Evolutionary conservation across 257 asterid genomes (phyloP).

Genomic region (Salvia rosmarinus): DNA sequence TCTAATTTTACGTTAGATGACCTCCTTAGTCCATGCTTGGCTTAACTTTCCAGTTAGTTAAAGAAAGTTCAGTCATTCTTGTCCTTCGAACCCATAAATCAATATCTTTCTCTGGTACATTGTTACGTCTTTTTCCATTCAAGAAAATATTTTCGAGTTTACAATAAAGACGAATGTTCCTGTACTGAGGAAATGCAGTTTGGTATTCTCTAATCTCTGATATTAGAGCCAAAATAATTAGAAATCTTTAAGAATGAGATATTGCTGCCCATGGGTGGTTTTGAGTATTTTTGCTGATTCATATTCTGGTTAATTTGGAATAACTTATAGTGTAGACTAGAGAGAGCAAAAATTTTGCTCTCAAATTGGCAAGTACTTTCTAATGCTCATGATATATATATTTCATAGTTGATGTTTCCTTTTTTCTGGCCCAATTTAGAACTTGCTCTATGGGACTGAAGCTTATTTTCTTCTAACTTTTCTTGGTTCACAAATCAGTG

Average conservation of each 20-base stretch:
- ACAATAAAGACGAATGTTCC: neutral
- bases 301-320: neutral
- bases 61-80: too few species aligned
- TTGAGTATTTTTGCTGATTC: neutral
- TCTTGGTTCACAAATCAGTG: neutral
- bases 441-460: neutral
- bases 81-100: neutral
- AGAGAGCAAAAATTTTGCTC: neutral
- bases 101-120: neutral
- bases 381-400: neutral
- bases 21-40: too few species aligned
- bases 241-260: neutral
- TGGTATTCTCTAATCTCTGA: neutral
- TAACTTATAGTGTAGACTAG: neutral
- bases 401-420: neutral
- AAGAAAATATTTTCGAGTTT: neutral
- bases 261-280: neutral
- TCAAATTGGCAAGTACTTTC: neutral
- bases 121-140: neutral
- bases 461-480: neutral
- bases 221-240: neutral
- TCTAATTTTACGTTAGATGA: conserved; percentile 2
- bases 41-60: too few species aligned
- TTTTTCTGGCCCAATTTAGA: neutral
- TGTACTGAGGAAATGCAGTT: neutral